Evolutionary conservation across 139 green algal species (phyloP).

Genomic region (Bryopsis sp.): DNA sequence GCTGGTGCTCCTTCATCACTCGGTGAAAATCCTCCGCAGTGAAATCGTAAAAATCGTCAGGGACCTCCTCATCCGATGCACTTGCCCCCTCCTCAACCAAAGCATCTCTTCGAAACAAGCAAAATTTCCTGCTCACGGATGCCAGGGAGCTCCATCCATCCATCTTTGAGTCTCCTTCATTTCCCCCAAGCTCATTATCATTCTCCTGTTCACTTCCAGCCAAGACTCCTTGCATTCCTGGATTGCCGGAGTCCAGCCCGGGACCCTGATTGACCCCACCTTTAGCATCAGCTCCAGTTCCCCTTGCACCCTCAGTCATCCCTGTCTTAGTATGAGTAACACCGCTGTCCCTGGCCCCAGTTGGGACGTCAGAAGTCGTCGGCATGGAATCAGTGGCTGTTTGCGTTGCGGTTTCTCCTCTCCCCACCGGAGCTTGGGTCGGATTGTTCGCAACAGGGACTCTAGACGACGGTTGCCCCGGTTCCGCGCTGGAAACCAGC

Average conservation of each 20-base stretch:
- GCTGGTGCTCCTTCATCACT: background rate
- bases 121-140: no score
- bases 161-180: no score
- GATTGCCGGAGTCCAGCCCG: no score
- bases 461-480: background rate
- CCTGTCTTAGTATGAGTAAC: background rate
- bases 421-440: background rate
- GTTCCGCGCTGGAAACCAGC: background rate
- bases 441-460: background rate
- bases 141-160: no score
- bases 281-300: no score
- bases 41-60: background rate
- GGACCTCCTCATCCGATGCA: background rate
- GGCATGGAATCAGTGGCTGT: background rate
- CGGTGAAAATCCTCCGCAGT: background rate
- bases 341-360: no score
- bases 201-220: no score
- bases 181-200: no score
- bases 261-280: no score
- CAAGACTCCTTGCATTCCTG: no score
- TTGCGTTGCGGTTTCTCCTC: no score
- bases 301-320: background rate
- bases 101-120: background rate
- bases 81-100: background rate
- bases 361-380: no score